These are phyloP conservation scores for Purpureocillium lavendulum DNA, from an alignment of 2,329 filamentous ascomycete genomes.

Conservation along the genomic window DNA sequence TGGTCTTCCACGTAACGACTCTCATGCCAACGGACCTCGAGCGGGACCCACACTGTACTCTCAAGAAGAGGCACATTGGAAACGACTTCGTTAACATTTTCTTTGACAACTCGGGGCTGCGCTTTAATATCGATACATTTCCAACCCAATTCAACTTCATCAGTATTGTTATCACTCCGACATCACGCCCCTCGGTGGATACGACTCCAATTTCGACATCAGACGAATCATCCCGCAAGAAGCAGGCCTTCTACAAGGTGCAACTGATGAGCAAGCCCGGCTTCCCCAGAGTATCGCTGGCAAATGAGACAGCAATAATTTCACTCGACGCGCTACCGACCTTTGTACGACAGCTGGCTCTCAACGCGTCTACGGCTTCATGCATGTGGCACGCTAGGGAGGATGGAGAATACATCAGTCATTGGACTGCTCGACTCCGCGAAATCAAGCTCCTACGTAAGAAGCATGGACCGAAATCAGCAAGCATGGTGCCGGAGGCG, in stretches of 20 bases:
- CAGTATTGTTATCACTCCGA: constrained; percentile 90
- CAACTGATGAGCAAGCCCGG: constrained; percentile 81
- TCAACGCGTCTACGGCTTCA: constrained; percentile 91
- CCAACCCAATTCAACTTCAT: constrained; percentile 94
- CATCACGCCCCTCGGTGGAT: constrained; percentile 68
- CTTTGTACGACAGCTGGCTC: constrained; percentile 79
- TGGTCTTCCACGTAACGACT: constrained; percentile 91
- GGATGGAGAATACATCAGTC: constrained; percentile 75
- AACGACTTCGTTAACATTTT: constrained; percentile 98
- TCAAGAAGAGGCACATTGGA: constrained; percentile 91
- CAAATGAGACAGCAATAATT: constrained; percentile 81
- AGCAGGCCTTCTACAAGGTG: constrained; percentile 69
- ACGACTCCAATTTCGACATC: constrained; percentile 29
- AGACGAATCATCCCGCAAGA: constrained; percentile 27
- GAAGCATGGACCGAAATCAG: constrained; percentile 42
- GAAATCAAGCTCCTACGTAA: constrained; percentile 80
- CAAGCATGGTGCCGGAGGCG: constrained; percentile 11
- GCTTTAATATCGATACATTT: constrained; percentile 86
- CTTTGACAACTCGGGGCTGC: constrained; percentile 90
- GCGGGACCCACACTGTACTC: constrained; percentile 64
- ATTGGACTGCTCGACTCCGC: constrained; percentile 79
- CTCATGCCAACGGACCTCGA: constrained; percentile 91
- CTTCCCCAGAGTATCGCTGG: constrained; percentile 86
- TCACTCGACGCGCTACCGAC: constrained; percentile 72
- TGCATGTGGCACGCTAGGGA: constrained; percentile 76